Base-by-base conservation (phyloP, 2,329 filamentous ascomycete genomes). In the Xylariaceae sp. region DNA sequence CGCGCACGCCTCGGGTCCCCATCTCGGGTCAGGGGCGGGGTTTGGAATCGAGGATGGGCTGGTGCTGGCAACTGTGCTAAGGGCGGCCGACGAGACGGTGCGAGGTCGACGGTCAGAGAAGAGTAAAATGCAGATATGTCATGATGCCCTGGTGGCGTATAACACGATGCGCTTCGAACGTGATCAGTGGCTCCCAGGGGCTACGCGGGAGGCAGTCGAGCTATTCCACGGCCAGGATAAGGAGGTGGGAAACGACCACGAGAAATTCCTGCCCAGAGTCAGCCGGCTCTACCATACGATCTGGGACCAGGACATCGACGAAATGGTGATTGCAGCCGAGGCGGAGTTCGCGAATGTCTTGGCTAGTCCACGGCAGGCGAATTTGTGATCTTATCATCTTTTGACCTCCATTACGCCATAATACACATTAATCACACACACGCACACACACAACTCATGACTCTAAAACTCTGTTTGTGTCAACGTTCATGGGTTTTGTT, bases 11-110 rank as follows among this genome's bases (percentile, higher is more conserved):
- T 69, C 72, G 0, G 77, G 75, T 0, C 80, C 80, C 0, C 78
- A 82, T 64, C 74, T 79, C 7, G 80, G 80, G 2, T 74, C 79
- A 0, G 80, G 80, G 4, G 80, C 80, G 1, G 77, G 79, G 2
- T 75, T 78, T 62, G 80, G 78, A 11, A 73, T 83, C 52, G 80
- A 83, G 64, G 80, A 83, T 56, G 74, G 73, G 1, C 70, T 79
- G 30, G 62, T 63, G 12, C 54, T 66, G 29, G 62, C 63, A n/a
- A 61, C 26, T 2, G 32, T 66, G 32, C 54, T 67, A 5, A 53
- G 59, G n/a, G 59, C 56, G 6, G 64, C 59, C 9, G 53, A 65
- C 44, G 40, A 47, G 9, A 55, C 54, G 26, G 39, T 62, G 3
- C 26, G 40, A 1, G 30, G 41, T 31, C 47, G 11, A n/a, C 19